phyloP scores from a whole-genome alignment of 1,139 yeast species.

The Citeromyces hawaiiensis region DNA sequence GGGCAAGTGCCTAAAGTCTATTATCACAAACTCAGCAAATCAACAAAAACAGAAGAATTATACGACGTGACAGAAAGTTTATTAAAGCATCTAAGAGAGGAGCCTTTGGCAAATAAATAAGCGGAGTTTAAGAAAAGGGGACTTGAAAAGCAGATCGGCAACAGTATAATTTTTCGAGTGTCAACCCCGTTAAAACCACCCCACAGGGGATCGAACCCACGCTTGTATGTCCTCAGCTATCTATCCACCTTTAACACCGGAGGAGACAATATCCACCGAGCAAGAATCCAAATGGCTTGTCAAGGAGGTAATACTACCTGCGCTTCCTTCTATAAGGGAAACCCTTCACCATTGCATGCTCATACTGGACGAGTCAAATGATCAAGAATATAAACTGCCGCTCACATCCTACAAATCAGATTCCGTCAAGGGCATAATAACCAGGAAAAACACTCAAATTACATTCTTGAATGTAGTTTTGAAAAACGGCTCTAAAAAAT shows the following conservation, averaged over 20 bases:
- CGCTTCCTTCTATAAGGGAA: slow-evolving; percentile 15
- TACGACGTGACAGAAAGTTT: too few relatives aligned
- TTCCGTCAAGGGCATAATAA: slow-evolving; percentile 16
- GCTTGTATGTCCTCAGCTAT: neutral
- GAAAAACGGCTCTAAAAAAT: slow-evolving; percentile 12
- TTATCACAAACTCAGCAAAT: too few relatives aligned
- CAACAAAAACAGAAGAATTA: too few relatives aligned
- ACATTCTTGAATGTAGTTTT: slow-evolving; percentile 13
- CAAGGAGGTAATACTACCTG: slow-evolving; percentile 14
- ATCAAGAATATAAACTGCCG: slow-evolving; percentile 15
- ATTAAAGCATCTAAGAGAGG: too few relatives aligned
- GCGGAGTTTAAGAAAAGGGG: too few relatives aligned
- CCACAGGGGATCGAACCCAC: neutral
- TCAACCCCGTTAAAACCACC: neutral
- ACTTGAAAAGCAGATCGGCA: too few relatives aligned
- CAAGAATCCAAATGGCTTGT: slow-evolving; percentile 16
- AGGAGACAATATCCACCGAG: neutral
- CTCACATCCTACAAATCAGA: slow-evolving; percentile 19
- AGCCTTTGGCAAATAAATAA: too few relatives aligned
- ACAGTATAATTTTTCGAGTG: too few relatives aligned
- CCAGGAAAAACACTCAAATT: slow-evolving; percentile 14
- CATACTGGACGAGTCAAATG: slow-evolving; percentile 13
- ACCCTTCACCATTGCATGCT: slow-evolving; percentile 12
- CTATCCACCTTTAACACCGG: neutral
- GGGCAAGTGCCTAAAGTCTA: too few relatives aligned